Evolutionary conservation across 2,329 filamentous ascomycete species (phyloP).

Genomic region (Exophiala spinifera): DNA sequence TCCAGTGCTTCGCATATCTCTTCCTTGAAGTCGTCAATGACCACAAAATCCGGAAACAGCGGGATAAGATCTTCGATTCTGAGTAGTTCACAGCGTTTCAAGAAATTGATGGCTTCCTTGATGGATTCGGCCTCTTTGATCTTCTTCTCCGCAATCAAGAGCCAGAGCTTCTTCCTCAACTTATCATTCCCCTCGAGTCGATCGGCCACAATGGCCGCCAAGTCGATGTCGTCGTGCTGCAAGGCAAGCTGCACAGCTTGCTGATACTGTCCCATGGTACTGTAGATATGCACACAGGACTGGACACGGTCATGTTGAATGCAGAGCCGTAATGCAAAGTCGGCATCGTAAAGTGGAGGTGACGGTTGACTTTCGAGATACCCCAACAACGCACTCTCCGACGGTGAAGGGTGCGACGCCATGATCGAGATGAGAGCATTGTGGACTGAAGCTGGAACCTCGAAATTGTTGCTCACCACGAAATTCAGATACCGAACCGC

Average conservation of each 20-base stretch:
- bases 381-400: slow-evolving; percentile 78
- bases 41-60: slow-evolving; percentile 97
- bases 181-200: slow-evolving; percentile 65
- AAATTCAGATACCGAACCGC: slow-evolving; percentile 91
- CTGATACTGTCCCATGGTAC: slow-evolving; percentile 88
- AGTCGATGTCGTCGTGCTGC: slow-evolving; percentile 82
- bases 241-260: slow-evolving; percentile 83
- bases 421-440: slow-evolving; percentile 97
- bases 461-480: slow-evolving; percentile 78
- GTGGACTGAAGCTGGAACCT: slow-evolving; percentile 80
- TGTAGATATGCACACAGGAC: slow-evolving; percentile 96
- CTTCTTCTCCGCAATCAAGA: slow-evolving; percentile 90
- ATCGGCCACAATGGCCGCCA: slow-evolving; percentile 86
- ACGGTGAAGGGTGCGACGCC: slow-evolving; percentile 76
- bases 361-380: slow-evolving; percentile 91
- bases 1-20: slow-evolving; percentile 94
- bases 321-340: slow-evolving; percentile 92
- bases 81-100: slow-evolving; percentile 85
- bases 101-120: slow-evolving; percentile 88
- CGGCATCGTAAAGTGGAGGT: slow-evolving; percentile 82
- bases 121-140: slow-evolving; percentile 80
- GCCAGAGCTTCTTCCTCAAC: slow-evolving; percentile 90
- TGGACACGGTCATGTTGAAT: slow-evolving; percentile 92
- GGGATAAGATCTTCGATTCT: slow-evolving; percentile 96
- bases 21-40: slow-evolving; percentile 98